These are phyloP conservation scores for Gossypium gossypioides DNA, from an alignment of 441 rosid genomes.

Conservation along the genomic window DNA sequence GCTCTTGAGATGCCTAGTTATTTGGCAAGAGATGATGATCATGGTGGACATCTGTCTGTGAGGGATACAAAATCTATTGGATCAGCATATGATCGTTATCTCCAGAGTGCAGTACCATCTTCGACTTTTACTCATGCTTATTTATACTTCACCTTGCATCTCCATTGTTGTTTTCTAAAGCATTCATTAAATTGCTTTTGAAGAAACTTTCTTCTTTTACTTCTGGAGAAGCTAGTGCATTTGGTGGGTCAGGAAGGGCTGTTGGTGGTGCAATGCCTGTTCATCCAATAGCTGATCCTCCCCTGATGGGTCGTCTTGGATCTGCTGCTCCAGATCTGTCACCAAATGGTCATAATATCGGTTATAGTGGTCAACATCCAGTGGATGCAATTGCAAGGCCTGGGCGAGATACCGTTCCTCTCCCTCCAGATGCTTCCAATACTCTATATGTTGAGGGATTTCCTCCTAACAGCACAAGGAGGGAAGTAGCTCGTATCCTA, in stretches of 20 bases:
- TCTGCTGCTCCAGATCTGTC: conserved; percentile 31
- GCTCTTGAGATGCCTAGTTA: conserved; percentile 39
- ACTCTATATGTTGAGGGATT: conserved; percentile 38
- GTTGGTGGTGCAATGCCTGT: conserved; percentile 26
- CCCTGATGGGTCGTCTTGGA: conserved; percentile 35
- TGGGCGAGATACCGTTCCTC: conserved; percentile 32
- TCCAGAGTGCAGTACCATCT: conserved; percentile 40
- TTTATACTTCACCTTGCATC: background rate
- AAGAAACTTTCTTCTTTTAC: conserved; percentile 51
- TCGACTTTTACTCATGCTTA: background rate
- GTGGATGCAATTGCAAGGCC: conserved; percentile 32
- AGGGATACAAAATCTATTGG: conserved; percentile 65
- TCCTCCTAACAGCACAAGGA: background rate
- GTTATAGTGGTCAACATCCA: conserved; percentile 26
- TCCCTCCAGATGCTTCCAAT: conserved; percentile 66
- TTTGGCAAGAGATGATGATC: conserved; percentile 50
- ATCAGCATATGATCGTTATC: conserved; percentile 70
- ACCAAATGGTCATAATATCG: conserved; percentile 35
- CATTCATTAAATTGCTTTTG: conserved; percentile 22
- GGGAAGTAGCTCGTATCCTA: background rate
- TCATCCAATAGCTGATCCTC: conserved; percentile 35
- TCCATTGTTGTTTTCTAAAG: conserved; percentile 14
- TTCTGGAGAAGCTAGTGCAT: conserved; percentile 48
- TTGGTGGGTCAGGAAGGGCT: conserved; percentile 33
- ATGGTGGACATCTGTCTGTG: conserved; percentile 28